Base-by-base conservation (phyloP, 257 asterid genomes). In the Salvia miltiorrhiza region DNA sequence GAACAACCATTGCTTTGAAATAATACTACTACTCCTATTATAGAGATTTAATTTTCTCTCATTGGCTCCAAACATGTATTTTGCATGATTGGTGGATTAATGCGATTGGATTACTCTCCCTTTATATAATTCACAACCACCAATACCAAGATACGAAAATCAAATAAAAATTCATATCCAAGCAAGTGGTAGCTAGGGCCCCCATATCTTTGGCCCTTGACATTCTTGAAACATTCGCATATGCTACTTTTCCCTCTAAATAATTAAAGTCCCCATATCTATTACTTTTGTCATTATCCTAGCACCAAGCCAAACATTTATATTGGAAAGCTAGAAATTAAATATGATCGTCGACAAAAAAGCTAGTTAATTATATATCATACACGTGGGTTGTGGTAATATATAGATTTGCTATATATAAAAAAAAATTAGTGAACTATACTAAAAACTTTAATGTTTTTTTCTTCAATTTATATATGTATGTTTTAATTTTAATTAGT, bases 1-100 rank as follows among this genome's bases (percentile, higher is more conserved):
- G 75, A 76, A 50, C 47, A 79, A 70, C 70, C 78, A 70, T 54
- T 76, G 77, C 74, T 59, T 75, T 69, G 77, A 69, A 65, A 40
- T 59, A 4, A 4, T 32, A n/a, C 0, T 32, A 32, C 5, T 30
- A 6, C n/a, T 44, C 13, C 3, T 13, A 30, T 1, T 30, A 28
- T 8, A 10, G 19, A 37, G 35, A 30, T 30, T 1, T 16, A 13
- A 13, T 26, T 56, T 32, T 43, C 12, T 14, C 50, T 67, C 41
- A 47, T 69, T 73, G 67, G 35, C 47, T 30, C 32, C 12, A 28
- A 35, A 48, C 49, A n/a, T n/a, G n/a, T n/a, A n/a, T n/a, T 33
- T 49, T 49, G 28, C 48, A 48, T 45, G 43, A 26, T 71, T 40
- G 53, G 69, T 50, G 9, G 52, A 61, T 4, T 47, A 53, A 63